These are phyloP conservation scores for Phytopythium cucurbitacearum DNA, from an alignment of 352 stramenopile genomes.

Conservation along the genomic window DNA sequence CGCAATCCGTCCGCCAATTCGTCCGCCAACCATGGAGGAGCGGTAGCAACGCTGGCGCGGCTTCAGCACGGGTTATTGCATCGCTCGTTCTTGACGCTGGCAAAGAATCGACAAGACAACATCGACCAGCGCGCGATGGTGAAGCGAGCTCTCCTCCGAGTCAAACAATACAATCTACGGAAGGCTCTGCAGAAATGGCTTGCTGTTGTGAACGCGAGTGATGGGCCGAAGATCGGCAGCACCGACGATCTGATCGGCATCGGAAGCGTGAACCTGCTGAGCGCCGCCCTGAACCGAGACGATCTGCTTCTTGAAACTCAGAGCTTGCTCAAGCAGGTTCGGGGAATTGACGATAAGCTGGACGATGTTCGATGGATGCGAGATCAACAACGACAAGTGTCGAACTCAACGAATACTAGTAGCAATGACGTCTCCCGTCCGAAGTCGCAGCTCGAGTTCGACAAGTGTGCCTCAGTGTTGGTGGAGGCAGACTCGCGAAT, in stretches of 20 bases:
- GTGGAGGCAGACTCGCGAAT: conserved; percentile 60
- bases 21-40: conserved; percentile 5
- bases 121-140: conserved; percentile 39
- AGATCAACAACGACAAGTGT: conserved; percentile 23
- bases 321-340: conserved; percentile 36
- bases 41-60: conserved; percentile 23
- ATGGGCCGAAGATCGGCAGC: neutral
- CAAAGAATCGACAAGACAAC: conserved; percentile 29
- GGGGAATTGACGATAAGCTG: conserved; percentile 28
- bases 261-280: conserved; percentile 41
- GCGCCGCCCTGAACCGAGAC: conserved; percentile 41
- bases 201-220: conserved; percentile 1
- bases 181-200: conserved; percentile 24
- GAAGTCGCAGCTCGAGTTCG: conserved; percentile 9
- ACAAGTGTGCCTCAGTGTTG: conserved; percentile 41
- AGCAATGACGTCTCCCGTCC: neutral
- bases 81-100: conserved; percentile 47
- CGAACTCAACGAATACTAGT: no score
- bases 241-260: conserved; percentile 15
- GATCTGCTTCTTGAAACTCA: conserved; percentile 46
- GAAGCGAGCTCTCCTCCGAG: conserved; percentile 15
- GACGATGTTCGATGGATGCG: conserved; percentile 34
- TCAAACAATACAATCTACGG: conserved; percentile 23
- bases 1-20: conserved; percentile 15
- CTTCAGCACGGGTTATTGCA: conserved; percentile 38